Base-by-base conservation (phyloP, 352 stramenopile species). In the Pythium vanterpoolii region DNA sequence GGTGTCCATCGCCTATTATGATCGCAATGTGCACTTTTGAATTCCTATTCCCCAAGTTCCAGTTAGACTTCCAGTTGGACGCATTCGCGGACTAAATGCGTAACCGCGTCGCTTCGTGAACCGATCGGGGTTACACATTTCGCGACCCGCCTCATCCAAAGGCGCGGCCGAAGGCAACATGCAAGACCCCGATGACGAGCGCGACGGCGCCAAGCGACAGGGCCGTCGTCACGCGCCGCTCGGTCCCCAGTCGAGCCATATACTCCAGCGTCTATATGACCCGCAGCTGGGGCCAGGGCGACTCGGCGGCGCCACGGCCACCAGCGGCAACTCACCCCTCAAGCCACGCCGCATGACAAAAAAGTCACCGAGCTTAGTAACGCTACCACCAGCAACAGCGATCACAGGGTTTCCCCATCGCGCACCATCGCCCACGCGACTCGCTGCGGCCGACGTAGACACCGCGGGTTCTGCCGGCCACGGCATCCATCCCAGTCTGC, bases 221-320 rank as follows among this genome's bases (percentile, higher is more conserved):
- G 57, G 65, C 36, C 64, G 77, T 2, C 71, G 74, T 53, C 71
- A 74, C 18, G 54, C 66, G 11, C 74, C 76, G 23, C 64, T 86
- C 34, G 79, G 76, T 1, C 76, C 77, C 9, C 76, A 87, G 54
- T 62, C 76, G 21, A 86, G 50, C 30, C 64, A 87, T 34, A 89
- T 89, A 55, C 63, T 87, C 31, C 79, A 89, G 62, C 74, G 79
- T 14, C 59, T 89, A 2, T 89, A 89, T 27, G 79, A 87, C 42
- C 79, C 79, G 4, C 76, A 86, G 27, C 64, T 87, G 26, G 79
- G 76, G 0, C 72, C 77, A 27, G 64, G 44, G 2, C 30, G 39
- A 11, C 14, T 36, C 19, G 47, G 47, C 31, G 47, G 43, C 43
- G 24, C 21, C 11, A 28, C n/a, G n/a, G 40, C 40, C 7, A 34